Base-by-base conservation (phyloP, 2,329 filamentous ascomycete genomes). In the Colletotrichum tanaceti region DNA sequence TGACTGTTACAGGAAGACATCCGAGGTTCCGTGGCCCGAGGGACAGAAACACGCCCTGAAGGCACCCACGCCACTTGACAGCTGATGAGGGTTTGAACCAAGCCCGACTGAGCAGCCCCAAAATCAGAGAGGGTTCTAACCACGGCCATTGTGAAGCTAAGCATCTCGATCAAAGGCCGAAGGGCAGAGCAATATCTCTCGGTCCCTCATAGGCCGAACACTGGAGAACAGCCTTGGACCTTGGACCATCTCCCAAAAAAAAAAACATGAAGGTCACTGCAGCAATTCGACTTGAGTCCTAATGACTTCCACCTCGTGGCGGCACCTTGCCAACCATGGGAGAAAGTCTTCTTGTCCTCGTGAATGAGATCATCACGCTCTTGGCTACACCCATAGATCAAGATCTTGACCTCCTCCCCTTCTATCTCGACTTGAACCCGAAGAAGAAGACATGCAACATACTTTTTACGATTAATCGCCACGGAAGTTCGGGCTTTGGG, bases 11-110 rank as follows among this genome's bases (percentile, higher is more conserved):
- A 43, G 16, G 18, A 24, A 53, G 39, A 52, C 32, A 67, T 24
- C 59, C 60, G 60, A 67, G 55, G 32, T 43, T 53, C 65, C 47
- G 44, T 38, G 35, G 43, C 41, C 47, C 28, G 53, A 32, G 10
- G 16, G 53, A 39, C 53, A 53, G 53, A 35, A 52, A 55, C 53
- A 64, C 38, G 28, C 65, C 65, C 58, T 32, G 38, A 54, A 24
- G 32, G 32, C 47, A 53, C 28, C 47, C 54, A 41, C 47, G 20
- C 47, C 54, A 41, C 47, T 54, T 32, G 18, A 38, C 18, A 44
- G 24, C 44, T 43, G 60, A 65, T n/a, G 35, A 39, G 35, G 24
- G 44, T 38, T 32, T 14, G 16, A 35, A 14, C 28, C 54, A 24
- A 28, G 35, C 47, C 35, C 28, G n/a, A 47, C 28, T 14, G 16